Conservation (phyloP, 495 filamentous ascomycete species). For the Aspergillus cavernicola region DNA sequence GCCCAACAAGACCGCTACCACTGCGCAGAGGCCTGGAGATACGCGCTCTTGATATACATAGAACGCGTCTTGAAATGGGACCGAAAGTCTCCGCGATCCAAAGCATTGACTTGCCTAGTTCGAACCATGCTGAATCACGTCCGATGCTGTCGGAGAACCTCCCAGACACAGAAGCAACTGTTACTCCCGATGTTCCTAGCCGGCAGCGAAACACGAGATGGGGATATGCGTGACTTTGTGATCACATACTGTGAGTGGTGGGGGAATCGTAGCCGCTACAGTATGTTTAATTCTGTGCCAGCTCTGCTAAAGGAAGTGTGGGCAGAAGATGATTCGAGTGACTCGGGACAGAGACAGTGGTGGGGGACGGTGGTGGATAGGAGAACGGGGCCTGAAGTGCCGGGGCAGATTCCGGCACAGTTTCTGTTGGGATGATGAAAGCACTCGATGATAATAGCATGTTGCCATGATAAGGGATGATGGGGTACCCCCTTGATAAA, state of each 20-base stretch:
- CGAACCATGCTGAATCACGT: slow-evolving; percentile 27
- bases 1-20: slow-evolving; percentile 26
- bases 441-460: too few relatives aligned
- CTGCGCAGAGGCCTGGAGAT: slow-evolving; percentile 30
- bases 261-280: slow-evolving; percentile 21
- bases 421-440: too few relatives aligned
- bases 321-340: background rate
- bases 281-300: slow-evolving; percentile 22
- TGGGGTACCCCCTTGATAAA: too few relatives aligned
- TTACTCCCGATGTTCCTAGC: slow-evolving; percentile 29
- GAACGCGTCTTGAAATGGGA: slow-evolving; percentile 24
- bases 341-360: slow-evolving; percentile 2
- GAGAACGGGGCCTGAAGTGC: slow-evolving; percentile 13
- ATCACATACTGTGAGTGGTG: slow-evolving; percentile 23
- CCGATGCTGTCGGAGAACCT: slow-evolving; percentile 22
- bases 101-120: too few relatives aligned
- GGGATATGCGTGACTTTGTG: slow-evolving; percentile 16
- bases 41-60: slow-evolving; percentile 28
- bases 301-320: slow-evolving; percentile 18
- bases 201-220: slow-evolving; percentile 25
- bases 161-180: slow-evolving; percentile 23
- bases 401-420: too few relatives aligned
- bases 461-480: too few relatives aligned
- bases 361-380: slow-evolving; percentile 16
- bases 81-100: too few relatives aligned